Percentiles rank a stretch among this genome's conserved stretches.
phyloP scores from a whole-genome alignment of 176 grass and related monocot genomes.

The Carex cristatella region DNA sequence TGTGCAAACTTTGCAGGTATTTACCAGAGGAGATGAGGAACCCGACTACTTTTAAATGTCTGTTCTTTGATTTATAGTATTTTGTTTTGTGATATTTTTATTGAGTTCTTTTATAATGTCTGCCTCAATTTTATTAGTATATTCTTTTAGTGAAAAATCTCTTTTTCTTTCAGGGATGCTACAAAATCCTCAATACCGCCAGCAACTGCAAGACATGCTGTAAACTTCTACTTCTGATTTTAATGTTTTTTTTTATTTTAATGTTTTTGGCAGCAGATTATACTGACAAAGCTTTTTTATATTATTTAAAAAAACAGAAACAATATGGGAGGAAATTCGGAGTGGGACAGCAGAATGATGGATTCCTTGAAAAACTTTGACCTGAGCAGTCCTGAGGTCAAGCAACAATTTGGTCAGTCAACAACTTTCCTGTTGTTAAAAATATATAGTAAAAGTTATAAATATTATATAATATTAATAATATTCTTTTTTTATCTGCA shows the following conservation, averaged over 20 bases:
- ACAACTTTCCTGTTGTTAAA: background rate
- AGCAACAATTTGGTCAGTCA: slow-evolving; percentile 92
- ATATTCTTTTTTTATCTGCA: slow-evolving; percentile 25
- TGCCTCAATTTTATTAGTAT: background rate
- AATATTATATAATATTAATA: background rate
- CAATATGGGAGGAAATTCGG: slow-evolving; percentile 88
- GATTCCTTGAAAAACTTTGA: slow-evolving; percentile 97
- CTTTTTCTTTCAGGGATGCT: slow-evolving; percentile 78
- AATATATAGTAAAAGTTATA: background rate
- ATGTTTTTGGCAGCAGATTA: slow-evolving; percentile 9
- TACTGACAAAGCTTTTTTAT: background rate
- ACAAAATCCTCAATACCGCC: slow-evolving; percentile 89
- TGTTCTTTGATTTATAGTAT: slow-evolving; percentile 27
- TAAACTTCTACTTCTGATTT: slow-evolving; percentile 36
- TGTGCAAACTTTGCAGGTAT: slow-evolving; percentile 53
- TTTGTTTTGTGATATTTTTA: background rate
- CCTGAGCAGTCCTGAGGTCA: slow-evolving; percentile 87
- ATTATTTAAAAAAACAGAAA: slow-evolving; percentile 40
- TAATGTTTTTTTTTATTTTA: background rate
- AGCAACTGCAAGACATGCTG: slow-evolving; percentile 98
- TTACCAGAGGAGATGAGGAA: slow-evolving; percentile 98
- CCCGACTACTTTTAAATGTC: slow-evolving; percentile 85
- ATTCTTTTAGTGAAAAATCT: background rate
- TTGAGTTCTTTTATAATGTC: slow-evolving; percentile 19
- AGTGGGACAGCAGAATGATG: slow-evolving; percentile 75